Evolutionary conservation across 352 stramenopile species (phyloP).

Genomic region (Pythium aristosporum): DNA sequence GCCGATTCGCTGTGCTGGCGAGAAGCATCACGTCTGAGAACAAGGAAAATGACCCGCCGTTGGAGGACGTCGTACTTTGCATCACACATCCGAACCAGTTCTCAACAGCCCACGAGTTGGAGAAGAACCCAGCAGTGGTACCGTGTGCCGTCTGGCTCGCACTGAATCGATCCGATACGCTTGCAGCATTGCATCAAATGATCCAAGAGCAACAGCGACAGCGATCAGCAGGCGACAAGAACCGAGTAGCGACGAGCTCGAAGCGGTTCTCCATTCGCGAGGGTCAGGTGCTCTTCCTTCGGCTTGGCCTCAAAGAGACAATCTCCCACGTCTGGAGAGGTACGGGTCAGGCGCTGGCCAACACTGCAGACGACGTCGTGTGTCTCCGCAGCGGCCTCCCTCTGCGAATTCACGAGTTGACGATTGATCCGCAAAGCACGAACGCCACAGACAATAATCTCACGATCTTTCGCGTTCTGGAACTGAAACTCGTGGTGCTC

Average conservation of each 20-base stretch:
- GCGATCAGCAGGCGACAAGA: neutral
- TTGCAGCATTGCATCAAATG: neutral
- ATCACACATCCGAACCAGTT: conserved; percentile 16
- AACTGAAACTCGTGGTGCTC: conserved; percentile 14
- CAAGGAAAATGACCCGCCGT: conserved; percentile 19
- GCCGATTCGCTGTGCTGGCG: conserved; percentile 23
- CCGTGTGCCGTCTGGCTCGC: conserved; percentile 15
- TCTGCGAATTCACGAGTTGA: conserved; percentile 5
- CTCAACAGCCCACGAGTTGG: neutral
- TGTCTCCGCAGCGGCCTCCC: conserved; percentile 8
- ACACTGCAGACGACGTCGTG: neutral
- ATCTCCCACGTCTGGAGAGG: conserved; percentile 22
- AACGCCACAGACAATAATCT: neutral
- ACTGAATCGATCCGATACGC: conserved; percentile 14
- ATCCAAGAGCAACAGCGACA: neutral
- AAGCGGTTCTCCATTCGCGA: conserved; percentile 10
- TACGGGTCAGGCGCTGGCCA: neutral
- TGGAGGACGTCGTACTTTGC: conserved; percentile 19
- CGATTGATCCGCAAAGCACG: conserved; percentile 5
- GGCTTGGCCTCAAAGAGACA: conserved; percentile 6
- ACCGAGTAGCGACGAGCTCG: neutral
- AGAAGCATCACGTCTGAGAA: conserved; percentile 10
- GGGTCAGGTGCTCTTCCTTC: conserved; percentile 9
- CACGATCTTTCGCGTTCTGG: conserved; percentile 12
- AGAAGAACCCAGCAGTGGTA: neutral